Percentiles rank a stretch among this genome's conserved stretches.
Conservation (phyloP, 2,329 filamentous ascomycete species). For the Remersonia thermophila region DNA sequence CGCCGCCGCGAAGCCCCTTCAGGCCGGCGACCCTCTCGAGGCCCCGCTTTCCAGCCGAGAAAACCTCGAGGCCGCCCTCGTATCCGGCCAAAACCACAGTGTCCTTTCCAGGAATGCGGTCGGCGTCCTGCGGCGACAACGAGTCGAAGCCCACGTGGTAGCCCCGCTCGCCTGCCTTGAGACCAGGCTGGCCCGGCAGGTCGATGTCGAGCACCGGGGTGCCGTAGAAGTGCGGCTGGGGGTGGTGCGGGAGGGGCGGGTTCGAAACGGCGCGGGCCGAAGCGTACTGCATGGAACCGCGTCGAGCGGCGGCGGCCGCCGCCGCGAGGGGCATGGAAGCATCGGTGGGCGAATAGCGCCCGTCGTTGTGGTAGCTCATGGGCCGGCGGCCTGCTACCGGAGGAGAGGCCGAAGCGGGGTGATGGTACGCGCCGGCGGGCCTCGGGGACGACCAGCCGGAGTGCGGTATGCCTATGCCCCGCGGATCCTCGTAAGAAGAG, state of each 20-base stretch:
- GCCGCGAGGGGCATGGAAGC: constrained; percentile 24
- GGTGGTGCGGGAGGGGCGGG: constrained; percentile 61
- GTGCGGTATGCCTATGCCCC: constrained; percentile 23
- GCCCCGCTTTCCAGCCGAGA: constrained; percentile 59
- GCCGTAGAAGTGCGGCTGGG: constrained; percentile 66
- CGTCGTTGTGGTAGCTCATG: constrained; percentile 43
- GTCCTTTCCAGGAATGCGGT: constrained; percentile 33
- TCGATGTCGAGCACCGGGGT: constrained; percentile 59
- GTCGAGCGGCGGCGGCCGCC: constrained; percentile 26
- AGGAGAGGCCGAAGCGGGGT: constrained; percentile 28
- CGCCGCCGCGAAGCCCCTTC: constrained; percentile 65
- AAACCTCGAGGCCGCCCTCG: constrained; percentile 68
- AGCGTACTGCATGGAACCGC: constrained; percentile 37
- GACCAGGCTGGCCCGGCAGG: constrained; percentile 35
- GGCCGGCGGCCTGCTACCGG: constrained; percentile 29
- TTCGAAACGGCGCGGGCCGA: constrained; percentile 35
- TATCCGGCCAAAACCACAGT: constrained; percentile 66
- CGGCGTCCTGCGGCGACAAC: constrained; percentile 35
- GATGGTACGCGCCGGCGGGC: constrained; percentile 31
- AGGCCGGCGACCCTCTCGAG: constrained; percentile 58
- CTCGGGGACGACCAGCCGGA: constrained; percentile 36
- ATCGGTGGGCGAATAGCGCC: constrained; percentile 30
- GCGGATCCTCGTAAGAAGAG: constrained; percentile 38
- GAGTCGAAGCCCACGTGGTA: constrained; percentile 76
- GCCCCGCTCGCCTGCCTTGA: constrained; percentile 54